These are phyloP conservation scores for Ustanciosporium gigantosporum DNA, from an alignment of 1,284 basidiomycete genomes.

Conservation along the genomic window DNA sequence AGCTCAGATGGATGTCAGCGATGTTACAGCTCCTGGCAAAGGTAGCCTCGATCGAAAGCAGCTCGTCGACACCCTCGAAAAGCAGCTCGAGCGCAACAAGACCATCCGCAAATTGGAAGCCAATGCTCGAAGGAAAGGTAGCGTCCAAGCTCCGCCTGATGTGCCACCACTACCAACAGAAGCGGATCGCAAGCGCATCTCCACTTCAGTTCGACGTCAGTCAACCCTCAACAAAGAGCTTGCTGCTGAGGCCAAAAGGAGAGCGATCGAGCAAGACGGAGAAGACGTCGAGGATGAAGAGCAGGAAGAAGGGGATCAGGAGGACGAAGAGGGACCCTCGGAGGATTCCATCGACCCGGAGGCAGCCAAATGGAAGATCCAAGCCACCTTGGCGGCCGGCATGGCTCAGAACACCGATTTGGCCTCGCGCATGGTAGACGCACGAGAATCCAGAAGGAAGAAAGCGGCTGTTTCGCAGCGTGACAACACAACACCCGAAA, in stretches of 20 bases:
- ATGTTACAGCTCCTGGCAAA: conserved; percentile 40
- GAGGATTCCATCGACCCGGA: conserved; percentile 38
- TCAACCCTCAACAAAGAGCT: conserved; percentile 15
- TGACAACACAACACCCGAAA: background rate
- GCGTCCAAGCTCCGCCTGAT: background rate
- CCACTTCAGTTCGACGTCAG: conserved; percentile 35
- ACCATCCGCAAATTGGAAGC: conserved; percentile 61
- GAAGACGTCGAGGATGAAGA: conserved; percentile 4
- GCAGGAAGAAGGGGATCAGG: conserved; percentile 5
- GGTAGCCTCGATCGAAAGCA: conserved; percentile 53
- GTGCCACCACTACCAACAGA: conserved; percentile 19
- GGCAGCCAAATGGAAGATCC: conserved; percentile 57
- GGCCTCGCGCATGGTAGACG: conserved; percentile 55
- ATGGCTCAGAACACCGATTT: conserved; percentile 58
- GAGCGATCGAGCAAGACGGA: background rate
- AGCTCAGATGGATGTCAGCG: conserved; percentile 72
- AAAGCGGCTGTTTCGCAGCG: conserved; percentile 14
- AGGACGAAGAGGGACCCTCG: conserved; percentile 17
- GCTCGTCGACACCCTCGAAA: conserved; percentile 67
- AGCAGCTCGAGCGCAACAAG: conserved; percentile 59
- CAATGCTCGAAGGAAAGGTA: conserved; percentile 49
- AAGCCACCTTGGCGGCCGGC: conserved; percentile 54
- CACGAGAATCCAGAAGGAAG: conserved; percentile 42
- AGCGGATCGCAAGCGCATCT: conserved; percentile 41
- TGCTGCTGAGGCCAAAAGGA: background rate